phyloP scores from a whole-genome alignment of 179 eudicot species.

The Beta macrorhiza region DNA sequence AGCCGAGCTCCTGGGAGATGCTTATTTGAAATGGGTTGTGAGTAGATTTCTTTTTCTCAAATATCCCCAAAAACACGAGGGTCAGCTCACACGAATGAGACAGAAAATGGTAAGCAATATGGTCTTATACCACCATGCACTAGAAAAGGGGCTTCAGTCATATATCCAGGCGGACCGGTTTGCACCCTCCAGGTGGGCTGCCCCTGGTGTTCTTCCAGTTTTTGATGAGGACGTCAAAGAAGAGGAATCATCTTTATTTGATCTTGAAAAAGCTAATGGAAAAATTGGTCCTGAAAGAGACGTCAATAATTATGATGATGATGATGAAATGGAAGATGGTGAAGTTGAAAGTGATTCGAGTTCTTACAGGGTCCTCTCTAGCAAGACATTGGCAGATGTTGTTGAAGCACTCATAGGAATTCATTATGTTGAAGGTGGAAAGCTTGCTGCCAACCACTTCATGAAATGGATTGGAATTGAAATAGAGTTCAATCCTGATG shows the following conservation, averaged over 20 bases:
- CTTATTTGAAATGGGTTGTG: constrained; percentile 98
- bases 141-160: constrained; percentile 82
- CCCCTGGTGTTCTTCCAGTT: constrained; percentile 97
- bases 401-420: constrained; percentile 97
- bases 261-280: constrained; percentile 36
- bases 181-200: constrained; percentile 99
- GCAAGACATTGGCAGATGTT: constrained; percentile 98
- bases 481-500: constrained; percentile 73
- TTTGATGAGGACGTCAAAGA: constrained; percentile 94
- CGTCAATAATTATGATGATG: constrained; percentile 45
- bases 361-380: constrained; percentile 90
- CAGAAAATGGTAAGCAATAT: constrained; percentile 99
- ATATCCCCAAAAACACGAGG: constrained; percentile 97
- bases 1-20: constrained; percentile 98
- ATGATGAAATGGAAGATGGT: constrained; percentile 94
- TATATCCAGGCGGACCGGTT: constrained; percentile 98
- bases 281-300: constrained; percentile 36
- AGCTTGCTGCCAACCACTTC: constrained; percentile 84
- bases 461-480: constrained; percentile 97
- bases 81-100: constrained; percentile 97
- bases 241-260: constrained; percentile 60
- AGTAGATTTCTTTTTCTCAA: constrained; percentile 89
- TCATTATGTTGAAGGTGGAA: constrained; percentile 94
- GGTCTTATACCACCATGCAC: constrained; percentile 82
- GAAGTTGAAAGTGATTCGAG: constrained; percentile 93